phyloP scores from a whole-genome alignment of 164 flowering plant species.

The Euptelea pleiosperma region DNA sequence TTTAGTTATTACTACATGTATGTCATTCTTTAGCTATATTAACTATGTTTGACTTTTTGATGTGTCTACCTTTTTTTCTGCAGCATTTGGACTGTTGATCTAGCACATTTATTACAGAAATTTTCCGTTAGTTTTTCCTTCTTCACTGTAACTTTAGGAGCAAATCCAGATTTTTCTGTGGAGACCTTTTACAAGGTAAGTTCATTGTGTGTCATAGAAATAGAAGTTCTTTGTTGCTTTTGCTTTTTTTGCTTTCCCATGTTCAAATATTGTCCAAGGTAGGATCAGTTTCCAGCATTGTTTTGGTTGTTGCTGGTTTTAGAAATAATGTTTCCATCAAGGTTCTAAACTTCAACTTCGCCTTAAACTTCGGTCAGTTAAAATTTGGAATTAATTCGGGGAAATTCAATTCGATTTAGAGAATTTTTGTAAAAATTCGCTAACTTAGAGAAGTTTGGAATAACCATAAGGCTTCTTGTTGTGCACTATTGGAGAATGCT shows the following conservation, averaged over 20 bases:
- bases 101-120: constrained; percentile 79
- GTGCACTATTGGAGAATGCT: too few species aligned
- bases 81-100: constrained; percentile 99
- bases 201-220: not conserved
- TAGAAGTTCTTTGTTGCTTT: not conserved
- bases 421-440: too few species aligned
- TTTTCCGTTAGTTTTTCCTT: constrained; percentile 77
- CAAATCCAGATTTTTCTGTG: constrained; percentile 72
- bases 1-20: too few species aligned
- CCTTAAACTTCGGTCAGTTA: too few species aligned
- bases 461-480: too few species aligned
- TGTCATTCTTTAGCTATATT: not conserved
- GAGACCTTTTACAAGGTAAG: constrained; percentile 90
- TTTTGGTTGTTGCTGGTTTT: not conserved
- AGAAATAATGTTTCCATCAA: too few species aligned
- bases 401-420: too few species aligned
- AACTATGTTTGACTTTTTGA: not conserved
- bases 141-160: constrained; percentile 91
- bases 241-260: not conserved
- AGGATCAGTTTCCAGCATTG: not conserved
- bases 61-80: constrained; percentile 14
- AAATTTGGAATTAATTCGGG: too few species aligned
- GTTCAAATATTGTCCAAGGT: not conserved
- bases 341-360: too few species aligned
- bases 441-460: too few species aligned